Evolutionary conservation across 495 filamentous ascomycete species (phyloP), one percentile per base, ranked within the genome.

Genomic region (Durotheca rogersii): DNA sequence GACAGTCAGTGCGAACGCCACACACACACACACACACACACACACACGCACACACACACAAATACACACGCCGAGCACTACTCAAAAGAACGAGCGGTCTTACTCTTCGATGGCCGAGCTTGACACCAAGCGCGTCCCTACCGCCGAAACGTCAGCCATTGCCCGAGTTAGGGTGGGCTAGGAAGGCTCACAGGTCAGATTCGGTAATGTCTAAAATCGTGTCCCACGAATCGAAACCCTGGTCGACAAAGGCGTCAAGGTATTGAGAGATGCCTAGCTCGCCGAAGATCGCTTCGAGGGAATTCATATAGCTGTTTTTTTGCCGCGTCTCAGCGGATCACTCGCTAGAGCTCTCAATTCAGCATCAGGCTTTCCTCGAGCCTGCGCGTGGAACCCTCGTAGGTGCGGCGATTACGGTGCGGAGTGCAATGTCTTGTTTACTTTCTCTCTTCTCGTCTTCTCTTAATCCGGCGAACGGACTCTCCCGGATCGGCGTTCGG

Each of bases 221-320:
- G 27, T 89, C 84, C 87, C 87, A 90, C 29, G 81, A 82, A 66
- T 90, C 86, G 60, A 90, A 90, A 14, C 86, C 87, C 62, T 89
- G 86, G 12, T 83, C 80, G 18, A 87, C 62, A 54, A 90, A 86
- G 51, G 65, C 64, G 43, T 84, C 74, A 45, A 86, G 76, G 65
- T 90, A 90, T 64, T 88, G 82, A 65, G 74, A 72, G 62, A 90
- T 79, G 55, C 85, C 86, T 66, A 90, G 70, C 73, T 85, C 84
- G 64, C 77, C 78, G 61, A 90, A 77, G 31, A 81, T 76, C 5
- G 67, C 65, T 50, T 67, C 76, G 58, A 90, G 71, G 54, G 57
- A 63, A 66, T 60, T 66, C 62, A 66, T 66, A 63, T 66, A 66
- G 60, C 30, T 63, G 44, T 38, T 42, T 60, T 53, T n/a, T n/a